Evolutionary conservation across 2,329 filamentous ascomycete genomes (phyloP).

Genomic region (Tympanopsis confertula): DNA sequence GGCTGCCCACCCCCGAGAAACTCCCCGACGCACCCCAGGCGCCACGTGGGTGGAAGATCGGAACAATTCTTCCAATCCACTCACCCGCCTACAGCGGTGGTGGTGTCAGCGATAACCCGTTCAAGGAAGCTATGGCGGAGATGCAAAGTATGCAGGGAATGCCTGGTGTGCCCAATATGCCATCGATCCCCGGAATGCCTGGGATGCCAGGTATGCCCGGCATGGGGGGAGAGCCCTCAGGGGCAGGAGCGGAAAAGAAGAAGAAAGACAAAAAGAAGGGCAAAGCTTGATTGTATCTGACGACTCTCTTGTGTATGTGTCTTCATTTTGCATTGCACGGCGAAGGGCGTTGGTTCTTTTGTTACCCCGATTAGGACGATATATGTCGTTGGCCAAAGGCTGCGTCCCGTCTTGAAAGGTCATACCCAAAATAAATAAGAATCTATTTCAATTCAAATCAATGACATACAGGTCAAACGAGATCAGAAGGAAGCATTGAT

Average conservation of each 20-base stretch:
- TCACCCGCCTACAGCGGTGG: slow-evolving; percentile 1
- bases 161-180: background rate
- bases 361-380: no score
- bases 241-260: background rate
- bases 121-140: slow-evolving; percentile 1
- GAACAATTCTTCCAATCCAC: background rate
- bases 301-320: background rate
- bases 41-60: background rate
- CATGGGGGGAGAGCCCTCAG: background rate
- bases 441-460: no score
- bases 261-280: slow-evolving; percentile 2
- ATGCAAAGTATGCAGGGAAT: background rate
- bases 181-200: background rate
- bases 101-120: slow-evolving; percentile 1
- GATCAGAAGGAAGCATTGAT: no score
- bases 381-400: no score
- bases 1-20: background rate
- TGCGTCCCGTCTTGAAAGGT: no score
- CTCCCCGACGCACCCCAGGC: background rate
- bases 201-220: no score
- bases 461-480: no score
- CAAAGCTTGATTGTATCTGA: background rate
- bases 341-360: slow-evolving; percentile 1
- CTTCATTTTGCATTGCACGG: background rate
- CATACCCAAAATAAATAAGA: no score